These are phyloP conservation scores for Ophiostoma ips DNA, from an alignment of 2,329 filamentous ascomycete genomes.

Conservation along the genomic window DNA sequence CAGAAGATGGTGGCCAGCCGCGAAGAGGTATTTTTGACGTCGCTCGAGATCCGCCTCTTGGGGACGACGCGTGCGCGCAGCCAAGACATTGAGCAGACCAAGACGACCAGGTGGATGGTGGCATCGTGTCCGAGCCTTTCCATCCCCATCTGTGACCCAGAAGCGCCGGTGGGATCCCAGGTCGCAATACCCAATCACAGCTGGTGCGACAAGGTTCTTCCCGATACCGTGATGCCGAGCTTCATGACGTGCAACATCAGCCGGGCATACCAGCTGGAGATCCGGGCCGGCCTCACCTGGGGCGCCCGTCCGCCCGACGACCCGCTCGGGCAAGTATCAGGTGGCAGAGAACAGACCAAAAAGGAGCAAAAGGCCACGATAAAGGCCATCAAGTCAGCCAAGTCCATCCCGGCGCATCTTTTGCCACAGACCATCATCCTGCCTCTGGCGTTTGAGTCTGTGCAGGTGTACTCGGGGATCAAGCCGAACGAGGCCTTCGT, in stretches of 20 bases:
- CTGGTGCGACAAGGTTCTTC: slow-evolving; percentile 61
- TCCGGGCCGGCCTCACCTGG: slow-evolving; percentile 66
- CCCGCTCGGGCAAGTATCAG: not conserved
- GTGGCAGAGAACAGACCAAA: not conserved
- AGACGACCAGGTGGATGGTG: slow-evolving; percentile 64
- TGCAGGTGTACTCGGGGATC: slow-evolving; percentile 80
- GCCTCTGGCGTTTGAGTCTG: slow-evolving; percentile 58
- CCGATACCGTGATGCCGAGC: slow-evolving; percentile 73
- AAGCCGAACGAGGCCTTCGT: slow-evolving; percentile 65
- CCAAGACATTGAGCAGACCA: slow-evolving; percentile 56
- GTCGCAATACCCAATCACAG: slow-evolving; percentile 52
- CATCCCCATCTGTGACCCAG: slow-evolving; percentile 51
- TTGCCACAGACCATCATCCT: slow-evolving; percentile 60
- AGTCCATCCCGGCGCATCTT: slow-evolving; percentile 17
- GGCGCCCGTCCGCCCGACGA: slow-evolving; percentile 35
- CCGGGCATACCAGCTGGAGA: slow-evolving; percentile 69
- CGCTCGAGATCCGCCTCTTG: slow-evolving; percentile 69
- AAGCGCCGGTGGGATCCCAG: slow-evolving; percentile 48
- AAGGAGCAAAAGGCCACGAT: slow-evolving; percentile 12
- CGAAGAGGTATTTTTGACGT: slow-evolving; percentile 61
- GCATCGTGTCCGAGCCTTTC: slow-evolving; percentile 56
- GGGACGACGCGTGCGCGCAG: slow-evolving; percentile 68
- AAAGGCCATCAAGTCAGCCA: slow-evolving; percentile 24
- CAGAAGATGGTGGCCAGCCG: slow-evolving; percentile 58
- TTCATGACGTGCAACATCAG: slow-evolving; percentile 83